Percentiles rank a stretch among this genome's conserved stretches.
Conservation (phyloP, 176 grass and related monocot species). For the Triticum monococcum region DNA sequence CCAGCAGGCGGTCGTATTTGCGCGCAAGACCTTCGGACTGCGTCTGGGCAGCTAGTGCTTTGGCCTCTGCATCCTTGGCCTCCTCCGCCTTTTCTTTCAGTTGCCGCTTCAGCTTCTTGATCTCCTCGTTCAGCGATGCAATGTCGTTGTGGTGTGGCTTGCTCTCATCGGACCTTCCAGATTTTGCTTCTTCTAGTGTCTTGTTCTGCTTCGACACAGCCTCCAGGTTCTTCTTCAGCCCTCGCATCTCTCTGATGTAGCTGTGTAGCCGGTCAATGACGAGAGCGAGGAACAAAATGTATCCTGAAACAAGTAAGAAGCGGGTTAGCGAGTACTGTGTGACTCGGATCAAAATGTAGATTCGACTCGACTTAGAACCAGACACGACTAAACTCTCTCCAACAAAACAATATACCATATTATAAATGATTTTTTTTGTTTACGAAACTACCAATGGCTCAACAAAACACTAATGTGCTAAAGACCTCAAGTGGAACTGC, state of each 20-base stretch:
- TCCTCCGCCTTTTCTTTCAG: conserved; percentile 35
- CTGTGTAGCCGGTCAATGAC: conserved; percentile 78
- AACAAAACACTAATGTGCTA: background rate
- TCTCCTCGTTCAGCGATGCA: conserved; percentile 38
- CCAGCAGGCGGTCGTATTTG: conserved; percentile 51
- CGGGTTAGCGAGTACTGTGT: background rate
- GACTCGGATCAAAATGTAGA: background rate
- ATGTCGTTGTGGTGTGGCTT: conserved; percentile 28
- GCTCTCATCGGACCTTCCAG: conserved; percentile 26
- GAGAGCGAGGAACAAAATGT: conserved; percentile 72
- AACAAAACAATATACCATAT: background rate
- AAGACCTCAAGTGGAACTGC: background rate
- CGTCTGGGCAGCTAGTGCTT: conserved; percentile 36
- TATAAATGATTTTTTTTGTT: background rate
- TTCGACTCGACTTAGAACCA: background rate
- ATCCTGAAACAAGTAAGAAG: conserved; percentile 53
- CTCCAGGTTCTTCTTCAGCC: conserved; percentile 66
- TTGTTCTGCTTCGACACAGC: conserved; percentile 58
- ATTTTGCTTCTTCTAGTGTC: conserved; percentile 45
- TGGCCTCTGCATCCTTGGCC: conserved; percentile 40
- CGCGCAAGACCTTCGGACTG: conserved; percentile 47
- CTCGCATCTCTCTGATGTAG: conserved; percentile 75
- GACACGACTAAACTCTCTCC: background rate
- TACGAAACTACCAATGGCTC: background rate
- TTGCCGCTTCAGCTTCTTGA: conserved; percentile 40